Conservation (phyloP, 179 eudicot genomes). For the Amaranthus tricolor region DNA sequence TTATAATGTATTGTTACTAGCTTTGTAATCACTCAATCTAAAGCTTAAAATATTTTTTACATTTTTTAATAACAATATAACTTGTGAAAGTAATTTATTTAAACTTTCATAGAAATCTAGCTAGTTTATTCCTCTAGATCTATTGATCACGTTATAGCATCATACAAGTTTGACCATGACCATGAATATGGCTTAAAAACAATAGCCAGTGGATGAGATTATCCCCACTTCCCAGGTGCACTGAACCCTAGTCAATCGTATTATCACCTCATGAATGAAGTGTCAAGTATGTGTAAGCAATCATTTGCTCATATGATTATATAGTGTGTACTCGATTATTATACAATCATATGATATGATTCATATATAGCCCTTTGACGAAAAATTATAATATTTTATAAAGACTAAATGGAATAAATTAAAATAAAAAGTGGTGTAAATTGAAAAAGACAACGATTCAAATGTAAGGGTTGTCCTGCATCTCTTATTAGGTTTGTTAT, state of each 20-base stretch:
- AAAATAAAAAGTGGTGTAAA: too few relatives aligned
- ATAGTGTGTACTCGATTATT: slow-evolving; percentile 20
- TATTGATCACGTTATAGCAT: slow-evolving; percentile 18
- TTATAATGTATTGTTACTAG: too few relatives aligned
- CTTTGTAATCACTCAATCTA: too few relatives aligned
- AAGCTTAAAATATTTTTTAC: too few relatives aligned
- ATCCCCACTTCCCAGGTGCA: slow-evolving; percentile 7
- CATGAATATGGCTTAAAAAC: neutral
- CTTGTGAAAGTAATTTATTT: too few relatives aligned
- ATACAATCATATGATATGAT: slow-evolving; percentile 8
- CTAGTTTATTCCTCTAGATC: neutral
- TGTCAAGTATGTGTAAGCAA: slow-evolving; percentile 2
- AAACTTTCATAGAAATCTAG: too few relatives aligned
- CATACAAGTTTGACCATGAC: slow-evolving; percentile 27
- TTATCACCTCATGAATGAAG: neutral
- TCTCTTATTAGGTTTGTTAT: too few relatives aligned
- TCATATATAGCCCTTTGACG: slow-evolving; percentile 3
- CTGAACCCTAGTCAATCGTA: slow-evolving; percentile 16
- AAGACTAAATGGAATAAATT: too few relatives aligned
- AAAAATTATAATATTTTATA: too few relatives aligned
- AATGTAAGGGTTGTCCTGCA: too few relatives aligned
- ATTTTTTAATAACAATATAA: too few relatives aligned
- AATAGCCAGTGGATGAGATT: slow-evolving; percentile 18
- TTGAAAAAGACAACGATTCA: too few relatives aligned
- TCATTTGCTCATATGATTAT: slow-evolving; percentile 24